Evolutionary conservation across 257 asterid genomes (phyloP).

Genomic region (Jacaranda copaia): DNA sequence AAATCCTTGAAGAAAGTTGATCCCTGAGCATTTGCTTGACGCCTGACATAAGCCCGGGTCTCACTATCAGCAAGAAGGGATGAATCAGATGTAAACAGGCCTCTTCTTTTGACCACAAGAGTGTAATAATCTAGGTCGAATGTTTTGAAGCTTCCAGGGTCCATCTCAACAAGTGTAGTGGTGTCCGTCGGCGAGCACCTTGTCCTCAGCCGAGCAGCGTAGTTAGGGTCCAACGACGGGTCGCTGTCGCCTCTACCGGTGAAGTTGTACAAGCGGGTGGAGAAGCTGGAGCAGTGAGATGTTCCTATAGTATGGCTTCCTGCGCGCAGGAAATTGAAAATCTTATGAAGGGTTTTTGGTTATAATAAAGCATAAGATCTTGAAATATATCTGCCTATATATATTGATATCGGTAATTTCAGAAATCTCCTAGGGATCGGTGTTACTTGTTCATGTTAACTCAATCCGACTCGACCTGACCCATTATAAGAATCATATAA

Average conservation of each 20-base stretch:
- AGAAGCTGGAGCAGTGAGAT: slow-evolving; percentile 58
- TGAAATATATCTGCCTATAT: no score
- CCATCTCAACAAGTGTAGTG: slow-evolving; percentile 59
- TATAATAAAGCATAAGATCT: no score
- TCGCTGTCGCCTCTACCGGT: slow-evolving; percentile 68
- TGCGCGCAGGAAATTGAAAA: background rate
- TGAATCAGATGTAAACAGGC: slow-evolving; percentile 55
- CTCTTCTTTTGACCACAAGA: slow-evolving; percentile 51
- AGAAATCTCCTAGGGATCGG: no score
- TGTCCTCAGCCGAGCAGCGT: slow-evolving; percentile 44
- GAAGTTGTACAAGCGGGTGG: slow-evolving; percentile 66
- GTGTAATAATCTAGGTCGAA: slow-evolving; percentile 56
- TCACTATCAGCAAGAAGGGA: slow-evolving; percentile 53
- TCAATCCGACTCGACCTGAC: no score
- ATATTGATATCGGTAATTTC: no score
- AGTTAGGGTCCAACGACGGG: slow-evolving; percentile 60
- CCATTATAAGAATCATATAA: no score
- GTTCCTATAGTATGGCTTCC: slow-evolving; percentile 59
- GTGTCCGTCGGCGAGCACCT: slow-evolving; percentile 51
- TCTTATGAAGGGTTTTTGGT: no score
- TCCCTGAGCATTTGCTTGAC: slow-evolving; percentile 34
- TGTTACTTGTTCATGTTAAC: no score
- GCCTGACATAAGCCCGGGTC: slow-evolving; percentile 46
- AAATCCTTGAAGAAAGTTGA: slow-evolving; percentile 51
- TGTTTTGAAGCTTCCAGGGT: slow-evolving; percentile 58